Percentiles rank a stretch among this genome's conserved stretches.
phyloP scores from a whole-genome alignment of 371 early-diverging fungal genomes.

The Mucor ambiguus region DNA sequence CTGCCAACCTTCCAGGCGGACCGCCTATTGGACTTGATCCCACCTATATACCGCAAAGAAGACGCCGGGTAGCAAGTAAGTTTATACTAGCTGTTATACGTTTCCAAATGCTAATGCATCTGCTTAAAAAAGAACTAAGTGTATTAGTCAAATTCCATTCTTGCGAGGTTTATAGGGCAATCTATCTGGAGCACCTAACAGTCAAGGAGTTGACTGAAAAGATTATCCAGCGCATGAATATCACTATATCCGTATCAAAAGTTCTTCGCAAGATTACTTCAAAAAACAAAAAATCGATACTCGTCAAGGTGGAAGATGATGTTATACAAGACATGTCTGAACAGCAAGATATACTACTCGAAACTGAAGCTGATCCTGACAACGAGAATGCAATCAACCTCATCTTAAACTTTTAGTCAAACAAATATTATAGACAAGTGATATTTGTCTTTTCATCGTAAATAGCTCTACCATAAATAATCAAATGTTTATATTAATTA shows the following conservation, averaged over 20 bases:
- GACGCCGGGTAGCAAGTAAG: slow-evolving; percentile 39
- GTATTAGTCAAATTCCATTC: slow-evolving; percentile 48
- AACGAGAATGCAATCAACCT: slow-evolving; percentile 17
- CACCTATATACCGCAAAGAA: slow-evolving; percentile 34
- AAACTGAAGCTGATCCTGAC: slow-evolving; percentile 40
- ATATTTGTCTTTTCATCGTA: too few relatives aligned
- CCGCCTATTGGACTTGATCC: slow-evolving; percentile 36
- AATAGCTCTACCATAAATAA: too few relatives aligned
- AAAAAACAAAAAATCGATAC: slow-evolving; percentile 36
- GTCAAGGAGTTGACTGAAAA: slow-evolving; percentile 44
- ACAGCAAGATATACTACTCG: slow-evolving; percentile 55
- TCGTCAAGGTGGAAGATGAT: slow-evolving; percentile 53
- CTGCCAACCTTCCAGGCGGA: not conserved
- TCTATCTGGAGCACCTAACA: slow-evolving; percentile 58
- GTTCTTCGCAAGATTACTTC: slow-evolving; percentile 15
- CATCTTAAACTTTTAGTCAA: slow-evolving; percentile 10
- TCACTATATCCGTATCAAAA: slow-evolving; percentile 25
- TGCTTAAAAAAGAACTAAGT: slow-evolving; percentile 33
- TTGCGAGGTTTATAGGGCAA: slow-evolving; percentile 47
- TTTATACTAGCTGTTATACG: not conserved
- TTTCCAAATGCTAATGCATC: slow-evolving; percentile 6
- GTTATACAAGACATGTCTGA: slow-evolving; percentile 57
- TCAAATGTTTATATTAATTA: too few relatives aligned
- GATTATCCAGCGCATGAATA: slow-evolving; percentile 42
- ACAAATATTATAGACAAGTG: too few relatives aligned